Conservation (phyloP, 441 rosid genomes). For the Theobroma grandiflorum region DNA sequence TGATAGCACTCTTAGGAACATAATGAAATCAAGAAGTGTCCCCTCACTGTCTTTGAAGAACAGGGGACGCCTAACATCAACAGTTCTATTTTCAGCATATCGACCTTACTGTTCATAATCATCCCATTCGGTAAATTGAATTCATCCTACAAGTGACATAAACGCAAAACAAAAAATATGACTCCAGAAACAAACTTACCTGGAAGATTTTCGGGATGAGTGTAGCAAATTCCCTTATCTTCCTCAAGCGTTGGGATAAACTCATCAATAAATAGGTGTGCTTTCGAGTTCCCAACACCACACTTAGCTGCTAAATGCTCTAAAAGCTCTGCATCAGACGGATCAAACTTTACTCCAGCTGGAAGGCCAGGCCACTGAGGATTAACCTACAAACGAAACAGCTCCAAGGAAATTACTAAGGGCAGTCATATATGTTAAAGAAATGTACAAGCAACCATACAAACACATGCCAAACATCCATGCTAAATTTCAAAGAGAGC, state of each 20-base stretch:
- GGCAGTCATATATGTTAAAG: background rate
- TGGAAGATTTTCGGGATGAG: conserved; percentile 95
- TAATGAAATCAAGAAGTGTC: background rate
- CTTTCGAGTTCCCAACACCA: conserved; percentile 56
- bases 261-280: conserved; percentile 72
- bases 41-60: background rate
- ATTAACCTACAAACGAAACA: conserved; percentile 51
- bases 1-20: background rate
- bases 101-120: background rate
- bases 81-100: background rate
- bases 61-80: background rate
- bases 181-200: conserved; percentile 43
- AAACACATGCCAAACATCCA: background rate
- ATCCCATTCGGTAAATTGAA: background rate
- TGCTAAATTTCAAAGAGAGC: background rate
- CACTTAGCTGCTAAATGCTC: conserved; percentile 86
- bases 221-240: conserved; percentile 82
- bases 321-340: conserved; percentile 76
- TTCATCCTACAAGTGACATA: background rate
- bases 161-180: background rate
- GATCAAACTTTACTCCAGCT: conserved; percentile 95
- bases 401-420: background rate
- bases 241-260: conserved; percentile 74
- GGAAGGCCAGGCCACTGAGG: conserved; percentile 92
- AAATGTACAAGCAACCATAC: background rate